Percentiles rank a stretch among this genome's conserved stretches.
Evolutionary conservation across 495 filamentous ascomycete species (phyloP).

Genomic region (Alectoria sarmentosa): DNA sequence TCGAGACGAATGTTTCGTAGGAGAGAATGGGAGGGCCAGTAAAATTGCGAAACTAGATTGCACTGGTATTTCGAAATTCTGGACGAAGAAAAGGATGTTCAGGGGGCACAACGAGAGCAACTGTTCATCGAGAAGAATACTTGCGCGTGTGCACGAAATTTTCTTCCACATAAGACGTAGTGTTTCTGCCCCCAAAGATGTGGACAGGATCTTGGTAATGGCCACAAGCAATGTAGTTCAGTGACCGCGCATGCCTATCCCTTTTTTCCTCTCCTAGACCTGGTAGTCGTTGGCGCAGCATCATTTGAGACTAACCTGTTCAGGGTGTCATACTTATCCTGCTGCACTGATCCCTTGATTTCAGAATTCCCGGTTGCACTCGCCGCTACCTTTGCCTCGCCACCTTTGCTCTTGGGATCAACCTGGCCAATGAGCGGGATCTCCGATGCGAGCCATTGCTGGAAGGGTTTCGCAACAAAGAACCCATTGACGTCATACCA

Average conservation of each 20-base stretch:
- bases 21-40: neutral
- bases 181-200: neutral
- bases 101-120: neutral
- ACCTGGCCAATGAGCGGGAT: constrained; percentile 60
- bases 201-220: neutral
- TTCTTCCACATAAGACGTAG: neutral
- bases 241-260: neutral
- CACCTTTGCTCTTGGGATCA: constrained; percentile 52
- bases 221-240: neutral
- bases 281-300: constrained; percentile 12
- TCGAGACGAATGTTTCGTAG: neutral
- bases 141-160: neutral
- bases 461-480: constrained; percentile 79
- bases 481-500: constrained; percentile 83
- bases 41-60: too few relatives aligned
- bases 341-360: constrained; percentile 10
- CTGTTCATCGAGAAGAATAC: neutral
- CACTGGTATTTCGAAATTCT: too few relatives aligned
- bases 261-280: constrained; percentile 15
- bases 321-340: constrained; percentile 15
- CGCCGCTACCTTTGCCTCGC: neutral
- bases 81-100: neutral
- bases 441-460: constrained; percentile 65
- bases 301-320: constrained; percentile 5
- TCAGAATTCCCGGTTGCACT: constrained; percentile 8